Percentiles rank a stretch among this genome's conserved stretches.
phyloP scores from a whole-genome alignment of 2,329 filamentous ascomycete species.

The Ilyonectria mors-panacis region DNA sequence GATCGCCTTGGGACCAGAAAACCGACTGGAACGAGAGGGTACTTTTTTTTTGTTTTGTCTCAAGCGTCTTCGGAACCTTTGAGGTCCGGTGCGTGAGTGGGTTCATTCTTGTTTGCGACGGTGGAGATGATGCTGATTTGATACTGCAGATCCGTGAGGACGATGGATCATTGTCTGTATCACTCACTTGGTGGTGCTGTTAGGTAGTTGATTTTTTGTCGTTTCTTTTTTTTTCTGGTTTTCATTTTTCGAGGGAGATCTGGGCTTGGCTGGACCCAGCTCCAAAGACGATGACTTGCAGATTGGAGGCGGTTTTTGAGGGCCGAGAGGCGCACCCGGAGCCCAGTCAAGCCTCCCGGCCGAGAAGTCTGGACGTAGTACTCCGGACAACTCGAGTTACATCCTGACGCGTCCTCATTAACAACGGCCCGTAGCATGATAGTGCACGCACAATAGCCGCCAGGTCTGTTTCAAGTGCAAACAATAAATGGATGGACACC shows the following conservation, averaged over 20 bases:
- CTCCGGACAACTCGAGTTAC: neutral
- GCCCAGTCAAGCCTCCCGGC: conserved; percentile 30
- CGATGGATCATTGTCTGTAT: neutral
- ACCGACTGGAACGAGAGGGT: neutral
- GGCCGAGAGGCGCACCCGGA: conserved; percentile 9
- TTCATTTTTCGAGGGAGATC: neutral
- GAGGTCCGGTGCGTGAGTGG: neutral
- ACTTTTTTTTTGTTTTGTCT: neutral
- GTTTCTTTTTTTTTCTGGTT: too few species aligned
- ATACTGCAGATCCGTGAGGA: conserved; percentile 7
- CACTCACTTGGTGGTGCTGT: neutral
- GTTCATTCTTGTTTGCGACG: neutral
- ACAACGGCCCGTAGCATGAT: neutral
- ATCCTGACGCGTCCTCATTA: neutral
- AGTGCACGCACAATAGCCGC: too few species aligned
- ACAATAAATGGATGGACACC: neutral
- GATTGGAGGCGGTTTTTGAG: conserved; percentile 13
- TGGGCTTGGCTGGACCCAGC: conserved; percentile 15
- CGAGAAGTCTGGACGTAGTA: conserved; percentile 19
- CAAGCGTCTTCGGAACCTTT: neutral
- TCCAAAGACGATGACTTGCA: conserved; percentile 24
- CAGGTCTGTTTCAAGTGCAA: neutral
- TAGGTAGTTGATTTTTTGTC: neutral
- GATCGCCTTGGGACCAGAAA: neutral
- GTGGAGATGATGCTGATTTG: conserved; percentile 5